phyloP scores from a whole-genome alignment of 2,329 filamentous ascomycete species.

The Trichoderma sp. region DNA sequence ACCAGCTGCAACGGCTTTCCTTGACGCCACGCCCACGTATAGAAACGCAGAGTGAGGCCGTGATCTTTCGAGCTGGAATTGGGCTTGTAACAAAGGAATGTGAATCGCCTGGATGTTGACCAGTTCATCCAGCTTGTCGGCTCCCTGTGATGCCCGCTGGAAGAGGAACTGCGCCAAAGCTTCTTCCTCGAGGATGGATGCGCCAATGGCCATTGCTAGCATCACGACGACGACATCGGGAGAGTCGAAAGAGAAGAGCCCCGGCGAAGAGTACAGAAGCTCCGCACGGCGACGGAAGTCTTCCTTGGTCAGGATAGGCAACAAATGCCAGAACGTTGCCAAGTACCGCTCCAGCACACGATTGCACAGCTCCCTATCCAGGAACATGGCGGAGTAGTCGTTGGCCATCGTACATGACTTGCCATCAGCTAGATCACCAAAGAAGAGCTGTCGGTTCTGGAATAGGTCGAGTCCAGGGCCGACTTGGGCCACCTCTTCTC shows the following conservation, averaged over 20 bases:
- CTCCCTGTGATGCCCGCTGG: constrained; percentile 10
- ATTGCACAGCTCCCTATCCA: not conserved
- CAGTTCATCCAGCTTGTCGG: not conserved
- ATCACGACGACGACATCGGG: constrained; percentile 12
- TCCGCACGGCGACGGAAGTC: constrained; percentile 10
- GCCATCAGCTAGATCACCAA: constrained; percentile 11
- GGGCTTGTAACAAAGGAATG: constrained; percentile 2
- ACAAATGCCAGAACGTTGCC: constrained; percentile 6
- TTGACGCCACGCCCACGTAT: not conserved
- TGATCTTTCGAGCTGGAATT: constrained; percentile 12
- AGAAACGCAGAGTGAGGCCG: constrained; percentile 13
- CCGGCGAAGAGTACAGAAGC: not conserved
- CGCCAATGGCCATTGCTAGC: constrained; percentile 15
- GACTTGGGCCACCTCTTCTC: constrained; percentile 11
- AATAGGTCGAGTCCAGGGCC: constrained; percentile 8
- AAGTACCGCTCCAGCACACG: constrained; percentile 7
- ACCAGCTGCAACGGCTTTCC: constrained; percentile 7
- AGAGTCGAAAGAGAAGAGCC: constrained; percentile 8
- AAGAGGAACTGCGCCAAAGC: not conserved
- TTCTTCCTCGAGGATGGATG: constrained; percentile 1
- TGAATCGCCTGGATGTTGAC: constrained; percentile 13
- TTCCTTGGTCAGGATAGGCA: constrained; percentile 10
- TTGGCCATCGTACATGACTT: not conserved
- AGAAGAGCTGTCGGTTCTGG: constrained; percentile 17
- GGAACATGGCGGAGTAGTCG: constrained; percentile 11